Base-by-base conservation (phyloP, 1,284 basidiomycete genomes). In the Afroboletus lepidellus region DNA sequence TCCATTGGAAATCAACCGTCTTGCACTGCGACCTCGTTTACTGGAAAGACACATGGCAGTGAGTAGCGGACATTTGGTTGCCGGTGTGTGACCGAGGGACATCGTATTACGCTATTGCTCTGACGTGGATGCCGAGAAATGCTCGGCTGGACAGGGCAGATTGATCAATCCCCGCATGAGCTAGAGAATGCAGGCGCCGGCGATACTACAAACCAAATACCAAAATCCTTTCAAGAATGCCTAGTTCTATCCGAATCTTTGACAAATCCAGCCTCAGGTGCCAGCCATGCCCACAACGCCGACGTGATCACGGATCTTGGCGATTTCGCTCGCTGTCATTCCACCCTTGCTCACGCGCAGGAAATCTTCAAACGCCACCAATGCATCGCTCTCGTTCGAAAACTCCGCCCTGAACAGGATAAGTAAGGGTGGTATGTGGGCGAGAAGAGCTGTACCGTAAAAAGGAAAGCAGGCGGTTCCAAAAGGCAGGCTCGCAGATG, bases 221-320 rank as follows among this genome's bases (percentile, higher is more conserved):
- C 24, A 21, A 42, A 30, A 42, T 13, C 25, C 27, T 20, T 20
- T 3, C 8, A 30, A 25, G 4, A 27, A 38, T 24, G 21, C 23
- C 38, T 39, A 8, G 2, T 12, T 25, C 41, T 23, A 41, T 41
- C 44, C 16, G 30, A 39, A 33, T 9, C 8, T 13, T 23, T 24
- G n/a, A n/a, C n/a, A n/a, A n/a, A n/a, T n/a, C n/a, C n/a, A n/a
- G n/a, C n/a, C 11, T 61, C 69, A 90, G 51, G 80, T 86, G 29
- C 89, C 89, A 30, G 82, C 84, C 89, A 92, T 92, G 11, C 90
- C 89, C 45, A 83, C 74, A 33, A 90, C 77, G 18, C 87, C 88
- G 37, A 89, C 84, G 25, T 77, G 74, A 64, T 91, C 89, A 30
- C 89, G 79, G 62, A 92, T 89, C 72, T 79, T 87, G 24, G 89